Evolutionary conservation across 1,284 basidiomycete genomes (phyloP), one percentile per base, ranked within the genome.

Genomic region (Melampsora americana): DNA sequence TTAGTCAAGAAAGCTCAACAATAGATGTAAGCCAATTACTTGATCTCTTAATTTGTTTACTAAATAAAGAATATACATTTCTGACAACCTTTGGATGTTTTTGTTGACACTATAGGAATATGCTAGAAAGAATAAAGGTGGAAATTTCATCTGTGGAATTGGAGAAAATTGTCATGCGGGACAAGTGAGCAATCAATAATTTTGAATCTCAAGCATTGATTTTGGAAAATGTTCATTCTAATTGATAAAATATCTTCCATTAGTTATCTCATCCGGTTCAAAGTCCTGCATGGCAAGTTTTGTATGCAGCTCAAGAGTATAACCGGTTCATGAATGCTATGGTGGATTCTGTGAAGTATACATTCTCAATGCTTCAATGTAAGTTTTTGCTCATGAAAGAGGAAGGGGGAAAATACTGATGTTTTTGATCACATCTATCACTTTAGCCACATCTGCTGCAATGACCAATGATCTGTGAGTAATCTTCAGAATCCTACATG

Each of bases 391-490:
- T 42, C 39, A 42, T 42, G 39, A 12, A 42, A 42, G 39, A 1
- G 12, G 12, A 42, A 42, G 39, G 4, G 11, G 12, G 12, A 42
- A 42, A 42, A 42, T 11, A 9, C 39, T 42, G 11, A 42, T 42
- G 39, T 12, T 12, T 20, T 26, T 35, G 5, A 56, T 14, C n/a
- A 39, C 35, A 4, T 20, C n/a, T 20, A 20, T 42, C 7, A n/a
- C 5, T 30, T 30, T 20, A 74, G 72, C 72, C 35, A 32, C 56
- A 4, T 60, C 72, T 28, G 72, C 72, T n/a, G 65, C 72, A 12
- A 74, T 74, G 72, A 26, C 53, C 46, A 56, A 66, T 16, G 72
- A 74, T 26, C 62, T 74, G 72, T 74, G 60, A 67, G 72, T 20
- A 44, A 3, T 48, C 5, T 35, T 53, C 1, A 61, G 16, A n/a